phyloP scores from a whole-genome alignment of 148 eudicot species.

The Cornus florida region DNA sequence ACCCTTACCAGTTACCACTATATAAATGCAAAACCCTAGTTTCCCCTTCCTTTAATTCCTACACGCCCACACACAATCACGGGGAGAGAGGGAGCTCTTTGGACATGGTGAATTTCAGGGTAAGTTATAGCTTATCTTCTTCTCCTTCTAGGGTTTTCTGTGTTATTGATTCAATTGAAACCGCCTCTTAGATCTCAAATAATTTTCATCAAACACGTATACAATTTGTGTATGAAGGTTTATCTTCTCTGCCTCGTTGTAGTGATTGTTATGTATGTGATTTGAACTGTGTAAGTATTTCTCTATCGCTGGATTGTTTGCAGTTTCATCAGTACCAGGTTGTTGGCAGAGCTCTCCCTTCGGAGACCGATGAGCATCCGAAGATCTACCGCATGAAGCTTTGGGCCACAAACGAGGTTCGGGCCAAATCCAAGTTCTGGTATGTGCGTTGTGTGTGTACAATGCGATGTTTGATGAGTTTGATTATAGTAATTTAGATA shows the following conservation, averaged over 20 bases:
- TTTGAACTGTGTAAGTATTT: neutral
- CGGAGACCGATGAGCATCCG: constrained; percentile 69
- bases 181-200: neutral
- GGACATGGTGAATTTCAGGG: constrained; percentile 30
- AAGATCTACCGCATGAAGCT: constrained; percentile 95
- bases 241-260: neutral
- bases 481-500: neutral
- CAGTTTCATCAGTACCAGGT: constrained; percentile 93
- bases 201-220: neutral
- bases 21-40: neutral
- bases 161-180: neutral
- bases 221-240: neutral
- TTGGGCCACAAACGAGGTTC: constrained; percentile 92
- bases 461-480: neutral
- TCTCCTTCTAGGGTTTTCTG: neutral
- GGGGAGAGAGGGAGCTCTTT: neutral
- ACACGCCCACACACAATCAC: neutral
- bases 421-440: constrained; percentile 96
- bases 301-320: neutral
- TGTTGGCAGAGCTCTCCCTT: constrained; percentile 81
- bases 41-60: neutral
- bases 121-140: neutral
- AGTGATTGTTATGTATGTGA: neutral
- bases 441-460: constrained; percentile 11
- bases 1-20: no score